Base-by-base conservation (phyloP, 2,329 filamentous ascomycete genomes). In the Pseudocercospora pini-densiflorae region DNA sequence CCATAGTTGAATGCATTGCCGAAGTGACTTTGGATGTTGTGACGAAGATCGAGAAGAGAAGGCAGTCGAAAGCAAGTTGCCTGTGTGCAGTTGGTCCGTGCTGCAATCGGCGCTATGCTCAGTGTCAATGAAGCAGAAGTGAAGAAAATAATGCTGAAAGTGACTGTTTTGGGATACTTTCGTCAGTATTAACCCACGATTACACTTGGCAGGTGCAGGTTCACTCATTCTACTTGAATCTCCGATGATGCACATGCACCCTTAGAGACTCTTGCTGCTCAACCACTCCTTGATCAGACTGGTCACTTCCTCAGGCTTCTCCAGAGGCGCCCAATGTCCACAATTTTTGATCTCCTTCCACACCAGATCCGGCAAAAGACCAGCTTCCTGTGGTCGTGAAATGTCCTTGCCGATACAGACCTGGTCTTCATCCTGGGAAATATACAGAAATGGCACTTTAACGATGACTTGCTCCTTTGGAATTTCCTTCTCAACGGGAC, bases 381-480 rank as follows among this genome's bases (percentile, higher is more conserved):
- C 73, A 10, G 61, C 55, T 61, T 73, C 36, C 36, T 70, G 69
- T 24, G 67, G 36, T 63, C 66, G 66, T 3, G 58, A 57, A 54
- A 75, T 72, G 62, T 68, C 59, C 59, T 74, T 71, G 10, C 66
- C 62, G 51, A 71, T 61, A 61, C 72, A 73, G 10, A 76, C 70
- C 55, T 66, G 69, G 64, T 76, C 74, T 1, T 66, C 69, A 27
- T 76, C 77, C 62, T 68, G 69, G 19, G 65, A 68, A 36, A 82
- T 73, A 57, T 76, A 81, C 59, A 82, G 64, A 43, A 74, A 57
- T 59, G 63, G 63, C 63, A 69, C 68, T 45, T 73, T 49, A 2
- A 49, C 45, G 8, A 49, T 23, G 19, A 24, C 7, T 24, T n/a
- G n/a, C 45, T 49, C 45, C n/a, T 47, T 47, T 47, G 45, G 45